Base-by-base conservation (phyloP, 176 grass and related monocot genomes). In the Rhynchospora pubera region DNA sequence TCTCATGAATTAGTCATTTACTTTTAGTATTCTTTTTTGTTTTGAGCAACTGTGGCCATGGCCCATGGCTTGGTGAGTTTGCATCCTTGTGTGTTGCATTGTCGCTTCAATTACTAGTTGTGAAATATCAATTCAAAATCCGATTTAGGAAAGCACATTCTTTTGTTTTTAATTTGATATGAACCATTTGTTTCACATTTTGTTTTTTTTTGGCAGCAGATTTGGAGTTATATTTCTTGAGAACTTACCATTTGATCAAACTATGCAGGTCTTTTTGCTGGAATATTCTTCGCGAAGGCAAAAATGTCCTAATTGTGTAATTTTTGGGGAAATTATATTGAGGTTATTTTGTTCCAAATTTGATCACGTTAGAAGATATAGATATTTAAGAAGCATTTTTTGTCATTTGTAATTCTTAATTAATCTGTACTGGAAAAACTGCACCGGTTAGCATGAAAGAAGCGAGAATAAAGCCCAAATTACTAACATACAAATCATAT, bases 271-370 rank as follows among this genome's bases (percentile, higher is more conserved):
- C 93, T 93, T 86, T 93, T 93, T 91, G 93, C 93, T 88, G 93
- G 93, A 82, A 93, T 97, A 84, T 91, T 97, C 85, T 93, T 97
- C 82, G 91, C 93, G 55, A 97, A 91, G 89, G 93, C 91, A 43
- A 93, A 96, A 83, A 92, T 96, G 93, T 92, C 88, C 52, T 90
- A 60, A 89, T 15, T 14, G 44, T 74, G 61, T 46, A 74, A 51
- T 68, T 66, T 9, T 21, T 56, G 48, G 23, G 5, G 14, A 77
- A 56, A 77, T 32, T 52, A 76, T 56, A 56, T 77, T 56, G 14
- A 12, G 55, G 2, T 34, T 56, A 77, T 9, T 77, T 56, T 77
- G 7, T 56, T 52, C 47, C 15, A 19, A 45, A 19, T n/a, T n/a
- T 44, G 39, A 70, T 46, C 44, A 18, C 39, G 21, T 43, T 5